Evolutionary conservation across 1,139 yeast genomes (phyloP).

Genomic region (Meyerozyma carpophila): DNA sequence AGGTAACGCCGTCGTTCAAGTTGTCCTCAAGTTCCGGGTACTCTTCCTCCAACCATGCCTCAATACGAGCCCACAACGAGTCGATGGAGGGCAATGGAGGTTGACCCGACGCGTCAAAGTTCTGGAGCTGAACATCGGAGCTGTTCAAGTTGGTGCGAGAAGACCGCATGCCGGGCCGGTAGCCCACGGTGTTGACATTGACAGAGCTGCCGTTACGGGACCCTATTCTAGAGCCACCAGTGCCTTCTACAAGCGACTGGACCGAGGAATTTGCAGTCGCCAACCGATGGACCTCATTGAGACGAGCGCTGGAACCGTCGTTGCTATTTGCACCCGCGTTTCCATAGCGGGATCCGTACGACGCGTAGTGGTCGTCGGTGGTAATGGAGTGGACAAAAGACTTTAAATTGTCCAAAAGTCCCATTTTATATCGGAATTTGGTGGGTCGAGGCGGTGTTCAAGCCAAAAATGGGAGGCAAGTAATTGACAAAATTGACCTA

Average conservation of each 20-base stretch:
- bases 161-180: slow-evolving; percentile 33
- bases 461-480: no score
- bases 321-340: slow-evolving; percentile 17
- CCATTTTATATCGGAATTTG: slow-evolving; percentile 22
- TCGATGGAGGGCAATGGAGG: slow-evolving; percentile 71
- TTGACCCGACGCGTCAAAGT: slow-evolving; percentile 43
- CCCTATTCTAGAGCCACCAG: background rate
- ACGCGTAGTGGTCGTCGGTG: slow-evolving; percentile 61
- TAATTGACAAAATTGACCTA: background rate
- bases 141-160: slow-evolving; percentile 8
- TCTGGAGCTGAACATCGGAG: slow-evolving; percentile 36
- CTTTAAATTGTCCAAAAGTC: slow-evolving; percentile 38
- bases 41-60: slow-evolving; percentile 67
- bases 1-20: slow-evolving; percentile 64
- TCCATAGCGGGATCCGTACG: slow-evolving; percentile 45
- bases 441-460: background rate
- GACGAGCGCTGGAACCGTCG: slow-evolving; percentile 21
- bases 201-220: slow-evolving; percentile 34
- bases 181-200: slow-evolving; percentile 27
- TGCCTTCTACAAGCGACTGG: background rate
- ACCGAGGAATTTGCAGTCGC: slow-evolving; percentile 13
- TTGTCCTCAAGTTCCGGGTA: slow-evolving; percentile 78
- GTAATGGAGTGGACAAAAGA: slow-evolving; percentile 58
- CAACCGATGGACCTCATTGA: slow-evolving; percentile 39
- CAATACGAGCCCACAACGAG: slow-evolving; percentile 71